Evolutionary conservation across 495 filamentous ascomycete genomes (phyloP).

Genomic region (Usnea hakonensis): DNA sequence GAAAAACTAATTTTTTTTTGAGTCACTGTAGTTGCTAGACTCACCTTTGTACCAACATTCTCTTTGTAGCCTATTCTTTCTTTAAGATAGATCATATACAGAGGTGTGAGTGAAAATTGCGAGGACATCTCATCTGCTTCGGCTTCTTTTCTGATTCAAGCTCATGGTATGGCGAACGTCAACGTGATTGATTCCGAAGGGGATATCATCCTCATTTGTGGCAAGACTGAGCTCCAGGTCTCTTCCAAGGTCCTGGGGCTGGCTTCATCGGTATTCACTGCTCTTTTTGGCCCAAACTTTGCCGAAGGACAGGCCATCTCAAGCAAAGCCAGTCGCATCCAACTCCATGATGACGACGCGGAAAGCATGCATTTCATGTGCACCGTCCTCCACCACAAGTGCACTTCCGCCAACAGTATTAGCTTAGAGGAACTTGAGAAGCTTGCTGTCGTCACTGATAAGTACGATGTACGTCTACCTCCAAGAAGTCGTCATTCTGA

Average conservation of each 20-base stretch:
- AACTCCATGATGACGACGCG: conserved; percentile 2
- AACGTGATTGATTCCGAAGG: conserved; percentile 7
- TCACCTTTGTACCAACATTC: neutral
- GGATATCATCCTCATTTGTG: conserved; percentile 3
- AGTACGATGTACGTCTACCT: neutral
- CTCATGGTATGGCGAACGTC: neutral
- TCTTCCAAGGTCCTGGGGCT: conserved; percentile 13
- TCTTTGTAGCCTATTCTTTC: neutral
- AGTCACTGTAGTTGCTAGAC: neutral
- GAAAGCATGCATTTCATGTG: conserved; percentile 2
- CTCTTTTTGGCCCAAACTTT: conserved; percentile 26
- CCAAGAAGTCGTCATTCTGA: neutral
- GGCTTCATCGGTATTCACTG: conserved; percentile 11
- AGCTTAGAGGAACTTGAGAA: neutral
- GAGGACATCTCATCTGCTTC: neutral
- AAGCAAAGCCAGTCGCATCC: neutral
- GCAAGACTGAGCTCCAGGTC: neutral
- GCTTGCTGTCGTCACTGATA: conserved; percentile 2
- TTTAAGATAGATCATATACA: too few species aligned
- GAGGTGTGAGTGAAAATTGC: neutral
- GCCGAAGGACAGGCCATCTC: conserved; percentile 1
- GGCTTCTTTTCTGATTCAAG: neutral
- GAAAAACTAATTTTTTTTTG: neutral
- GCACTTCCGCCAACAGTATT: neutral
- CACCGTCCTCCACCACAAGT: conserved; percentile 1